phyloP scores from a whole-genome alignment of 2,329 filamentous ascomycete species.

The Pyricularia grisea region DNA sequence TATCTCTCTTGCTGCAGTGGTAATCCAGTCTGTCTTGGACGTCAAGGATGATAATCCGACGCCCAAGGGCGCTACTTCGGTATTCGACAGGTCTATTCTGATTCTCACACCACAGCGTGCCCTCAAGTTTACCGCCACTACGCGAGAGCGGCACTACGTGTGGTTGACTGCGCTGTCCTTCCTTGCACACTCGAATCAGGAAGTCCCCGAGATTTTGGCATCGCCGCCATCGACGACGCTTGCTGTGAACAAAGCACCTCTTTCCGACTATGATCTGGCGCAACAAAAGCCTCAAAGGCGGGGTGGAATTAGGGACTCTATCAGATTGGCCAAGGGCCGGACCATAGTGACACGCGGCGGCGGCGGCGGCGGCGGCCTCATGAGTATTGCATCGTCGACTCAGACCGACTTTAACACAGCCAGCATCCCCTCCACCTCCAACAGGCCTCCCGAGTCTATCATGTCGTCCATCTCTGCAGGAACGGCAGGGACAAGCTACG shows the following conservation, averaged over 20 bases:
- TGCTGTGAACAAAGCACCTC: slow-evolving; percentile 30
- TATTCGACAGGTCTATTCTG: slow-evolving; percentile 90
- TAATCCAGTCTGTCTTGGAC: slow-evolving; percentile 91
- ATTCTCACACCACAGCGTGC: slow-evolving; percentile 90
- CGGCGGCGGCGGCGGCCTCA: slow-evolving; percentile 12
- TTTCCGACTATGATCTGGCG: slow-evolving; percentile 42
- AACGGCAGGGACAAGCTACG: slow-evolving; percentile 12
- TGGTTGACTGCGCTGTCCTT: slow-evolving; percentile 95
- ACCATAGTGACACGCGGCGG: slow-evolving; percentile 16
- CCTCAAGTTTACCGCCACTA: slow-evolving; percentile 84
- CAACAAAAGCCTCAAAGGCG: slow-evolving; percentile 34
- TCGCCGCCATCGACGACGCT: slow-evolving; percentile 19
- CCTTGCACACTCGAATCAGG: slow-evolving; percentile 79
- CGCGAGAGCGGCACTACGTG: slow-evolving; percentile 79
- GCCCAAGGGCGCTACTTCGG: slow-evolving; percentile 55
- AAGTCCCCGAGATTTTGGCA: slow-evolving; percentile 57
- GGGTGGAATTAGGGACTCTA: slow-evolving; percentile 71
- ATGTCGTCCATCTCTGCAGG: slow-evolving; percentile 18
- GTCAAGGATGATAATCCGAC: slow-evolving; percentile 88
- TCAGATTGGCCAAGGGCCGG: slow-evolving; percentile 75
- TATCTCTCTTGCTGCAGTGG: slow-evolving; percentile 46
- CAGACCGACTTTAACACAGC: slow-evolving; percentile 35
- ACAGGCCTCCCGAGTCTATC: slow-evolving; percentile 27
- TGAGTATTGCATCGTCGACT: slow-evolving; percentile 15
- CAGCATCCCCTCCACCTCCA: slow-evolving; percentile 39